Base-by-base conservation (phyloP, 306 rosid genomes). In the Corylus avellana region DNA sequence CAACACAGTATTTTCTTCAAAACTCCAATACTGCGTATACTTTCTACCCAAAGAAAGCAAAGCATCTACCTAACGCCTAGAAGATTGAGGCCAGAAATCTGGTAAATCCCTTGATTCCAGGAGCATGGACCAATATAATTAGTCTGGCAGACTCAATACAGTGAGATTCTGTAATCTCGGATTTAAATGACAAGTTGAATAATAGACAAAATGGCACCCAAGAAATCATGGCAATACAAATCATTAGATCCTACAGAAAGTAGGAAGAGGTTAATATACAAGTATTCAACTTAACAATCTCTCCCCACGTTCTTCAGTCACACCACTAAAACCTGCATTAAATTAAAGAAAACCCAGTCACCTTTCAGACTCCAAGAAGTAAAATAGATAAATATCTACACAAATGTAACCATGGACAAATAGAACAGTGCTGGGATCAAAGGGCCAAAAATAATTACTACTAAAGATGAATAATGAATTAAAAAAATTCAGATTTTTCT, bases 151-250 rank as follows among this genome's bases (percentile, higher is more conserved):
- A 57, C 79, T 63, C 50, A 77, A 79, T 86, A 86, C 81, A 84
- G 85, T 72, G 84, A 86, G 80, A 83, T 73, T 83, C 81, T 84
- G 89, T 81, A 77, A 77, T 64, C 73, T 48, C 62, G 27, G n/a
- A 64, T 68, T 74, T 67, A 18, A 75, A 48, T 62, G 22, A 63
- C 73, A 50, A 8, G 75, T 47, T 49, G 78, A 51, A 62, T 42
- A 54, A 61, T 57, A 64, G 81, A 78, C 75, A 80, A 73, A 79
- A 77, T 58, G 78, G 63, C 79, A 63, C 63, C 55, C 70, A 71
- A 55, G 22, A 82, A 75, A 9, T 74, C 42, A 72, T 69, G 80
- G 73, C 83, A 80, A 80, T 6, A 20, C 80, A 89, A 73, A 83
- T 77, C 76, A 83, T 48, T 37, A 68, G 42, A 42, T 39, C 42